Base-by-base conservation (phyloP, 2,329 filamentous ascomycete genomes). In the Stachybotrys echinatus region DNA sequence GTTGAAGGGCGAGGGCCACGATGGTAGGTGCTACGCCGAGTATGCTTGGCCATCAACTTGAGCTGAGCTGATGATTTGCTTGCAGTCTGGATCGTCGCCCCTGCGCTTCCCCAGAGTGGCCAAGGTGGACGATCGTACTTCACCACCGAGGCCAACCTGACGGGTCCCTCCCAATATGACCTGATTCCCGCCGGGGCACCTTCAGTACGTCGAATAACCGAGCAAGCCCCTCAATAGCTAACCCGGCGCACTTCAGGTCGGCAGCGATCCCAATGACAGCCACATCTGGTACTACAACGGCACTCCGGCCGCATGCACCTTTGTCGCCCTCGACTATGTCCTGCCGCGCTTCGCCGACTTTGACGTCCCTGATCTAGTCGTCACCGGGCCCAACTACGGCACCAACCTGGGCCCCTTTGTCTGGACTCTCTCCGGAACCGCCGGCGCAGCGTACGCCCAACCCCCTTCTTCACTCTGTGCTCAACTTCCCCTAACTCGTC, bases 241-340 rank as follows among this genome's bases (percentile, higher is more conserved):
- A 18, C 12, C 23, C 6, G 3, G 14, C 20, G n/a, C 17, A 22
- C 42, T 45, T 27, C 42, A 64, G 61, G 51, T 65, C 20, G 79
- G 80, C 43, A 67, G 64, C 17, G 77, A 81, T 54, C 77, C 76
- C 12, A 59, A 62, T 19, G 75, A 82, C 50, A 66, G 66, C 48
- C 71, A 79, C 52, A 79, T 83, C 54, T 83, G 76, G 76, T 82
- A 83, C 58, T 83, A 81, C 63, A 79, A 82, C 48, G 79, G 79
- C 20, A 83, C 79, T 0, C 77, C 80, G 0, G 76, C 76, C 0
- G 74, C 78, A 0, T 78, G 75, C 55, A 77, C 76, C 2, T 76
- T 81, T 50, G 75, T 83, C 5, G 78, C 73, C 2, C 69, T 82
- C 6, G 77, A 82, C 65, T 80, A 76, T 42, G 74, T 83, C 8